These are phyloP conservation scores for Zygoascus bituminiphila DNA, from an alignment of 805 yeast species.

Conservation along the genomic window DNA sequence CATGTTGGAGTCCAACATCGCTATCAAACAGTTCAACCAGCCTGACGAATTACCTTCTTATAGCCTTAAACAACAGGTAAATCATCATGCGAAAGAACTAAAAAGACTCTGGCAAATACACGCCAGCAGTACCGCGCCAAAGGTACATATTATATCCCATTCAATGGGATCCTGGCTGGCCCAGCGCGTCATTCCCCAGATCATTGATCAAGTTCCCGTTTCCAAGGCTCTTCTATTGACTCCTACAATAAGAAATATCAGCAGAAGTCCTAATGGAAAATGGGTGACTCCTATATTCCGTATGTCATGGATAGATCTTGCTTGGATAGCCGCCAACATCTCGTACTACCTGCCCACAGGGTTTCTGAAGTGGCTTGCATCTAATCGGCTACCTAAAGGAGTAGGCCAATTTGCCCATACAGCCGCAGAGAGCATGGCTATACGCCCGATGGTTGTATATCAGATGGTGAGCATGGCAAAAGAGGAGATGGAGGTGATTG, in stretches of 20 bases:
- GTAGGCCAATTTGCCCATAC: background rate
- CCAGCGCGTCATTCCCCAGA: slow-evolving; percentile 40
- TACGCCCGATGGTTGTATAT: slow-evolving; percentile 37
- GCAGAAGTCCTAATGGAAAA: slow-evolving; percentile 36
- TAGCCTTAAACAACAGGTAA: slow-evolving; percentile 44
- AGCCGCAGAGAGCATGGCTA: slow-evolving; percentile 39
- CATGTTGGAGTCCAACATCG: background rate
- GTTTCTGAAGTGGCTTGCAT: slow-evolving; percentile 1
- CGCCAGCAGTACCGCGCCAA: slow-evolving; percentile 20
- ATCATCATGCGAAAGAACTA: slow-evolving; percentile 50
- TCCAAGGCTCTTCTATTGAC: slow-evolving; percentile 52
- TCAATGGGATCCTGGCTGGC: slow-evolving; percentile 62
- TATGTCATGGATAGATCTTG: background rate
- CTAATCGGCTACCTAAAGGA: slow-evolving; percentile 3
- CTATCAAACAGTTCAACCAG: background rate
- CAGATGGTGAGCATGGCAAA: slow-evolving; percentile 51
- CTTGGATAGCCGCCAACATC: background rate
- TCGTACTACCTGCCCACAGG: slow-evolving; percentile 22
- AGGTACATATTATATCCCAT: slow-evolving; percentile 51
- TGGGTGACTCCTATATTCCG: slow-evolving; percentile 8
- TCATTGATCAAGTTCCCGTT: slow-evolving; percentile 26
- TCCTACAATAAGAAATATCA: slow-evolving; percentile 62
- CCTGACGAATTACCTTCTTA: slow-evolving; percentile 1
- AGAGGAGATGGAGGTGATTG: slow-evolving; percentile 50
- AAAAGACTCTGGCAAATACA: slow-evolving; percentile 22